A percentile compares a stretch with the other conserved stretches of the same genome.
phyloP scores from a whole-genome alignment of 371 early-diverging fungal species.

The Batrachochytrium dendrobatidis region DNA sequence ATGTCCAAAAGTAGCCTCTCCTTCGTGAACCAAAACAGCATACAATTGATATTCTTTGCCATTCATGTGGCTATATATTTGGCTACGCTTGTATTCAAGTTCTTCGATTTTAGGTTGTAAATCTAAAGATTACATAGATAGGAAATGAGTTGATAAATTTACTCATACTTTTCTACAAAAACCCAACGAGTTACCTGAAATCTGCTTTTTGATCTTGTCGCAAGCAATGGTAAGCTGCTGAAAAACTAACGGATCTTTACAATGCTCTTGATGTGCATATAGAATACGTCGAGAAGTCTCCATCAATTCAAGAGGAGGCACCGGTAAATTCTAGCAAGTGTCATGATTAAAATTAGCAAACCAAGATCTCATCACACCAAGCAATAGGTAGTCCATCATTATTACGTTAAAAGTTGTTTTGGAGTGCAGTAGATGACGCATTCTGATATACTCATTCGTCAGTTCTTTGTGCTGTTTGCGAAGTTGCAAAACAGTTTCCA shows the following conservation, averaged over 20 bases:
- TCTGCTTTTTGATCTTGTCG: neutral
- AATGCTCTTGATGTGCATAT: neutral
- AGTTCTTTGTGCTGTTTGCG: neutral
- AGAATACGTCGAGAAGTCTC: neutral
- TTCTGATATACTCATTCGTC: slow-evolving; percentile 20
- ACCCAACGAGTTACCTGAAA: neutral
- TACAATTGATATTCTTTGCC: slow-evolving; percentile 45
- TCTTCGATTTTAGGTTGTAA: neutral
- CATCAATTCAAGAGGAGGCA: neutral
- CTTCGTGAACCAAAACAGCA: slow-evolving; percentile 66
- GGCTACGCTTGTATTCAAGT: neutral
- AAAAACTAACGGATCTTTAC: neutral
- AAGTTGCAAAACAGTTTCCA: slow-evolving; percentile 19
- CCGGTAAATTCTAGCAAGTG: neutral
- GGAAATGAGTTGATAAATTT: neutral
- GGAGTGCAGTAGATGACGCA: neutral
- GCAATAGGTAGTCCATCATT: neutral
- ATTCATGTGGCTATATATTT: neutral
- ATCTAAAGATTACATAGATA: neutral
- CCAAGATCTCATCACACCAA: slow-evolving; percentile 1
- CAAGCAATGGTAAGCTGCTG: neutral
- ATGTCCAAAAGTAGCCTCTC: slow-evolving; percentile 74
- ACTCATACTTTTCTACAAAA: no score
- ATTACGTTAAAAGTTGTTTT: neutral
- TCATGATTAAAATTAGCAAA: neutral